Percentiles rank a stretch among this genome's conserved stretches.
phyloP scores from a whole-genome alignment of 305 asterid species.

The Fraxinus nigra region DNA sequence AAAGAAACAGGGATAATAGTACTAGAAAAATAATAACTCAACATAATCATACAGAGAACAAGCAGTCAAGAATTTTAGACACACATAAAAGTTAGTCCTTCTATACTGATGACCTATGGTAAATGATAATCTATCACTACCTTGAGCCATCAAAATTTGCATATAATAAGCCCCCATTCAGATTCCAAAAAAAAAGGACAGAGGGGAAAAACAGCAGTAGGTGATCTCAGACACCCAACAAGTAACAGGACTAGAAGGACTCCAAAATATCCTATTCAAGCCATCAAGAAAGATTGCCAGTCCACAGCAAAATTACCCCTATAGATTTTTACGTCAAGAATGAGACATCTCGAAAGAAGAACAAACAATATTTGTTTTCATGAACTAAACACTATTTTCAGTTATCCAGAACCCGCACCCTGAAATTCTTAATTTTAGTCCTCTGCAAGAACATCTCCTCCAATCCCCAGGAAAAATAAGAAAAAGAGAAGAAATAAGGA shows the following conservation, averaged over 20 bases:
- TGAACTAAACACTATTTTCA: not conserved
- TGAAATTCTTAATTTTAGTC: not conserved
- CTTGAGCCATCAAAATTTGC: slow-evolving; percentile 2
- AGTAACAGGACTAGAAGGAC: not conserved
- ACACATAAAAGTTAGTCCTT: slow-evolving; percentile 5
- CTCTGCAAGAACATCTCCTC: not conserved
- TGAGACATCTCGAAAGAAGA: not conserved
- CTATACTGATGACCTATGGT: not conserved
- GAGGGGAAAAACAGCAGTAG: slow-evolving; percentile 2
- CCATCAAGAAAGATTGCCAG: slow-evolving; percentile 10
- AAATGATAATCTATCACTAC: not conserved
- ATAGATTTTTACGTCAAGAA: not conserved
- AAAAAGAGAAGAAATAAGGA: not conserved
- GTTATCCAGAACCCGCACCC: not conserved
- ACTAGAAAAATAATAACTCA: slow-evolving; percentile 36
- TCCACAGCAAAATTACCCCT: slow-evolving; percentile 7
- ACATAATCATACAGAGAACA: slow-evolving; percentile 16
- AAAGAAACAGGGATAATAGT: slow-evolving; percentile 37
- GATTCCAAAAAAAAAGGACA: not conserved
- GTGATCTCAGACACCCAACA: slow-evolving; percentile 8
- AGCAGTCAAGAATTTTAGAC: slow-evolving; percentile 15
- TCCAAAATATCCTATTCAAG: not conserved
- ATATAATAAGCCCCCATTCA: slow-evolving; percentile 1
- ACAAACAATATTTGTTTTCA: not conserved
- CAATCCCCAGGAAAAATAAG: not conserved